Percentiles rank a stretch among this genome's conserved stretches.
Conservation (phyloP, 2,329 filamentous ascomycete species). For the Bipolaris cookei region DNA sequence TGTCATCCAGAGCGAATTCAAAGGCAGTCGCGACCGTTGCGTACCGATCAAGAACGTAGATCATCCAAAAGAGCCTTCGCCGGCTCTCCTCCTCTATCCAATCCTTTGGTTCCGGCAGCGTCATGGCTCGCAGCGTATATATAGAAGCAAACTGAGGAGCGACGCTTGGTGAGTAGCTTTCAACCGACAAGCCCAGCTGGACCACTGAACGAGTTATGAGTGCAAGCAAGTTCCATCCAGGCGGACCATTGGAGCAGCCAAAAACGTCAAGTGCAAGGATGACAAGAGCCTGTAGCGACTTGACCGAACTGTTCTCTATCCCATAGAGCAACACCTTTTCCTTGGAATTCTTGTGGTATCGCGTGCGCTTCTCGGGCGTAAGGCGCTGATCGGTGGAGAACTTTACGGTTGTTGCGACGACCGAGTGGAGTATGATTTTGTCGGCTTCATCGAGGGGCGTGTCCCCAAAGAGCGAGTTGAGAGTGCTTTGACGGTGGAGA, state of each 20-base stretch:
- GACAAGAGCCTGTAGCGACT: slow-evolving; percentile 83
- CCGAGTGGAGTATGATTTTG: slow-evolving; percentile 81
- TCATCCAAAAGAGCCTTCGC: slow-evolving; percentile 89
- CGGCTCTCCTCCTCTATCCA: slow-evolving; percentile 91
- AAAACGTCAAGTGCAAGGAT: slow-evolving; percentile 85
- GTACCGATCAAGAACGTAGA: slow-evolving; percentile 88
- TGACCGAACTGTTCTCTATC: slow-evolving; percentile 87
- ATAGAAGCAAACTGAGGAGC: slow-evolving; percentile 83
- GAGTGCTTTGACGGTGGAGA: slow-evolving; percentile 79
- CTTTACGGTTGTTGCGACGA: slow-evolving; percentile 84
- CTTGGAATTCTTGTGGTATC: slow-evolving; percentile 82
- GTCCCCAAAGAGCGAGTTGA: slow-evolving; percentile 80
- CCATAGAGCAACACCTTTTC: slow-evolving; percentile 86
- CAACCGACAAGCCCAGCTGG: slow-evolving; percentile 83
- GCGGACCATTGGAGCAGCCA: slow-evolving; percentile 86
- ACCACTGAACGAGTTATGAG: slow-evolving; percentile 88
- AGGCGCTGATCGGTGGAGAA: slow-evolving; percentile 80
- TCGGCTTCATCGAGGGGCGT: slow-evolving; percentile 78
- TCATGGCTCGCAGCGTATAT: slow-evolving; percentile 84
- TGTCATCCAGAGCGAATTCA: slow-evolving; percentile 87
- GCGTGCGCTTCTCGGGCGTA: slow-evolving; percentile 72
- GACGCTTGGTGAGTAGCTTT: slow-evolving; percentile 78
- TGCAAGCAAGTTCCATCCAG: slow-evolving; percentile 90
- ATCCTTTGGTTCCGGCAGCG: slow-evolving; percentile 79
- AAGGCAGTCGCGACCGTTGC: slow-evolving; percentile 91